Percentiles rank a stretch among this genome's conserved stretches.
These are phyloP conservation scores for Nyssa sinensis DNA, from an alignment of 148 eudicot species.

Conservation along the genomic window DNA sequence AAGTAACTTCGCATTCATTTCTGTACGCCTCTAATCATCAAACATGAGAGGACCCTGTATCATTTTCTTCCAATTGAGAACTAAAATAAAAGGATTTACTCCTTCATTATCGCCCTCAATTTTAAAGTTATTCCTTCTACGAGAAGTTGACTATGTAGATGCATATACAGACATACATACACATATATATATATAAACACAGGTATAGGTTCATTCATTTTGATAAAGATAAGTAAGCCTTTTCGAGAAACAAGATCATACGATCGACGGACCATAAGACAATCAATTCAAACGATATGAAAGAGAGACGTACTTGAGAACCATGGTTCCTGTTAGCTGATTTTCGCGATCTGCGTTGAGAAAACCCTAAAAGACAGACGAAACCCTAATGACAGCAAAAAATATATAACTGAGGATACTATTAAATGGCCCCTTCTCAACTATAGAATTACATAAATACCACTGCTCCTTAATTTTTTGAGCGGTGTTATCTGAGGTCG, in stretches of 20 bases:
- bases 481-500: background rate
- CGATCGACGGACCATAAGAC: background rate
- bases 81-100: background rate
- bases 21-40: background rate
- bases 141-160: background rate
- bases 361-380: background rate
- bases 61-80: background rate
- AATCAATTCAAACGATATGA: background rate
- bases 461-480: background rate
- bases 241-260: background rate
- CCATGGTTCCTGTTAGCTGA: background rate
- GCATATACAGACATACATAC: background rate
- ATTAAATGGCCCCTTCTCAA: background rate
- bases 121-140: background rate
- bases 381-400: background rate
- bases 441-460: background rate
- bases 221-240: background rate
- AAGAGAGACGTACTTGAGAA: background rate
- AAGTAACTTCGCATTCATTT: background rate
- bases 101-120: background rate
- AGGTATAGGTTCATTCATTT: background rate
- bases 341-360: background rate
- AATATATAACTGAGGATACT: background rate
- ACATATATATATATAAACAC: background rate
- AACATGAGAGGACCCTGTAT: background rate